Percentiles rank a stretch among this genome's conserved stretches.
phyloP scores from a whole-genome alignment of 257 asterid genomes.

The Solanum rostratum region DNA sequence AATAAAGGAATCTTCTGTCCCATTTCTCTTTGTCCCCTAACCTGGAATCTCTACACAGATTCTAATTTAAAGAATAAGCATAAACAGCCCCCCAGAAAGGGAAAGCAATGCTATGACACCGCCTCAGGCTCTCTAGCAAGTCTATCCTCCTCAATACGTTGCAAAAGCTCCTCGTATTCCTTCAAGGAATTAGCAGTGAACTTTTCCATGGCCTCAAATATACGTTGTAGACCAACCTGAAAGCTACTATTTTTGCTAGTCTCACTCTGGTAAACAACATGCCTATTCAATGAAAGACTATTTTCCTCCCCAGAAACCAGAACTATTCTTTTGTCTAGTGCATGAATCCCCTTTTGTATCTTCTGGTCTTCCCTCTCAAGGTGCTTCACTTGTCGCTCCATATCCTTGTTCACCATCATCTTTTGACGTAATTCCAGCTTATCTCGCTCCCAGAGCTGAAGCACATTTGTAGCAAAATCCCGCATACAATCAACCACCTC shows the following conservation, averaged over 20 bases:
- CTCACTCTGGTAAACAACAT: constrained; percentile 76
- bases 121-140: constrained; percentile 30
- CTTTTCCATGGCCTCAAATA: constrained; percentile 86
- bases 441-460: constrained; percentile 73
- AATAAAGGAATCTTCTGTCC: background rate
- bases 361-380: constrained; percentile 82
- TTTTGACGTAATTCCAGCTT: constrained; percentile 61
- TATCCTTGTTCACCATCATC: constrained; percentile 55
- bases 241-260: constrained; percentile 55
- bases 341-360: constrained; percentile 78
- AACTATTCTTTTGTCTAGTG: constrained; percentile 61
- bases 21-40: background rate
- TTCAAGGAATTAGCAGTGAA: constrained; percentile 47
- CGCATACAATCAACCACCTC: constrained; percentile 79
- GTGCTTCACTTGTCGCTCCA: constrained; percentile 66
- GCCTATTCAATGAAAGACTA: constrained; percentile 37
- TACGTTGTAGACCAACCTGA: constrained; percentile 62
- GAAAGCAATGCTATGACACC: constrained; percentile 18
- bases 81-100: background rate
- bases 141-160: constrained; percentile 66
- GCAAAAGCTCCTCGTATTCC: constrained; percentile 71
- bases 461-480: constrained; percentile 53
- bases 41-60: background rate
- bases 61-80: background rate
- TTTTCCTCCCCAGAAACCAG: constrained; percentile 35